Evolutionary conservation across 1,284 basidiomycete genomes (phyloP).

Genomic region (Melampsora larici-populina): DNA sequence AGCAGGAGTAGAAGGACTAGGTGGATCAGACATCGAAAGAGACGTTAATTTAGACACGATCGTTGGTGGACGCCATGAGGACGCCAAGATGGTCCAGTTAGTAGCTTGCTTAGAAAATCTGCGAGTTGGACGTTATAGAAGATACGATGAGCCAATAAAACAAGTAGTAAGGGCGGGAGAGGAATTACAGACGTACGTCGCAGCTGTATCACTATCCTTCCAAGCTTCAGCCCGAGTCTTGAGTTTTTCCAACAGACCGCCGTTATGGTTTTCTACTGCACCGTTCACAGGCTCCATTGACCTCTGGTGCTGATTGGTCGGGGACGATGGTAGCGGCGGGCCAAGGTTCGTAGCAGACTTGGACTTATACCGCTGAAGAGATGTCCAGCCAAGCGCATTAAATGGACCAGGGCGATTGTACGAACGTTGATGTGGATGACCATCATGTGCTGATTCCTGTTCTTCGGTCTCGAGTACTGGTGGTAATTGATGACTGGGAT

Average conservation of each 20-base stretch:
- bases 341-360: not conserved
- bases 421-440: too few species aligned
- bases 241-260: not conserved
- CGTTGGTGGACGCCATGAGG: not conserved
- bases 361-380: not conserved
- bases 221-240: not conserved
- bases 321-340: not conserved
- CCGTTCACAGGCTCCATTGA: too few species aligned
- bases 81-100: not conserved
- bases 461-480: too few species aligned
- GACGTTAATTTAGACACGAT: not conserved
- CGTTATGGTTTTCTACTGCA: too few species aligned
- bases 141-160: not conserved
- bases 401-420: too few species aligned
- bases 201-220: constrained; percentile 19
- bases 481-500: not conserved
- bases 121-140: not conserved
- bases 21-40: not conserved
- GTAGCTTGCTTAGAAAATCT: not conserved
- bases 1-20: not conserved
- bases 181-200: not conserved
- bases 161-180: not conserved
- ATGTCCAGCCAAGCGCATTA: not conserved
- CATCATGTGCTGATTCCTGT: too few species aligned
- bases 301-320: not conserved